A percentile compares a stretch with the other conserved stretches of the same genome.
Evolutionary conservation across 2,329 filamentous ascomycete species (phyloP).

Genomic region (Pseudogymnoascus destructans): DNA sequence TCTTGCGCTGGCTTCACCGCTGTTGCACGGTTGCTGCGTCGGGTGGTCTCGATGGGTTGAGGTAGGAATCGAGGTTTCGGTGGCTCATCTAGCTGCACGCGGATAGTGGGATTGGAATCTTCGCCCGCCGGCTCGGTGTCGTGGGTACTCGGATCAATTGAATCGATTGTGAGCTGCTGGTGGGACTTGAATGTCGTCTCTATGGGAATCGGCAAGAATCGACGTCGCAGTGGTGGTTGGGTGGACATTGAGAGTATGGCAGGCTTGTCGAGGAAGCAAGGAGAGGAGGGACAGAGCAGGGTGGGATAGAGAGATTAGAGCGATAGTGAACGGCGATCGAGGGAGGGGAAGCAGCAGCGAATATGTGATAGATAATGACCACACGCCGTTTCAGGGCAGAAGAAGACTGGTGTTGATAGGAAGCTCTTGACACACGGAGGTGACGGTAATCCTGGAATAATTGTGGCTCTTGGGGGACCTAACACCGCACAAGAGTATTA

Average conservation of each 20-base stretch:
- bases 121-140: conserved; percentile 14
- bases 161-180: not conserved
- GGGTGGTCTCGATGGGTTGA: conserved; percentile 60
- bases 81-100: conserved; percentile 23
- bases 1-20: conserved; percentile 41
- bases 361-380: not conserved
- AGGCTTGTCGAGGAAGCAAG: not conserved
- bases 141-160: conserved; percentile 9
- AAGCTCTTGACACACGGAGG: not conserved
- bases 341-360: not conserved
- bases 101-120: not conserved
- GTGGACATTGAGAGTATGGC: conserved; percentile 7
- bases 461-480: not conserved
- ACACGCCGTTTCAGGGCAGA: not conserved
- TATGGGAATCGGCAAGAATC: conserved; percentile 56
- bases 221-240: conserved; percentile 27
- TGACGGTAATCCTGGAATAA: not conserved
- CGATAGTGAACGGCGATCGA: not conserved
- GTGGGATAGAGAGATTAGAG: not conserved
- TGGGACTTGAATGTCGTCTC: conserved; percentile 50
- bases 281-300: not conserved
- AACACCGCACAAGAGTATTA: not conserved
- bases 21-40: conserved; percentile 41
- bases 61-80: conserved; percentile 49
- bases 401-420: not conserved